Evolutionary conservation across 139 green algal species (phyloP).

Genomic region (Penium margaritaceum): DNA sequence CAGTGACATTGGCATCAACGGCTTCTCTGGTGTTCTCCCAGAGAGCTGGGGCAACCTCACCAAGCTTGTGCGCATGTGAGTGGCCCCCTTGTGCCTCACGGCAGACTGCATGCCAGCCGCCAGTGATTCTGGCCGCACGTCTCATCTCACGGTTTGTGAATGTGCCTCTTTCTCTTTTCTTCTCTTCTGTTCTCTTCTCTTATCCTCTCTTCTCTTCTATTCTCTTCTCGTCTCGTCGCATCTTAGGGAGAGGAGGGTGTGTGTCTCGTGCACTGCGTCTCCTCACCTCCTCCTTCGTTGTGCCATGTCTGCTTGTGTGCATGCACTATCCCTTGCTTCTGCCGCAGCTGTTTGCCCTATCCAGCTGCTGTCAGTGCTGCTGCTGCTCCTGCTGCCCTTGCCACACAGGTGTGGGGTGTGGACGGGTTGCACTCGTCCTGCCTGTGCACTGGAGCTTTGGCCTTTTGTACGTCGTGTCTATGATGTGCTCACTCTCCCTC

Average conservation of each 20-base stretch:
- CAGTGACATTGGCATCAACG: slow-evolving; percentile 24
- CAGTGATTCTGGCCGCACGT: too few relatives aligned
- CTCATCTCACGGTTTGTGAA: background rate
- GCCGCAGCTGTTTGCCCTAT: too few relatives aligned
- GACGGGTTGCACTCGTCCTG: background rate
- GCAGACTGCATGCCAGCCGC: too few relatives aligned
- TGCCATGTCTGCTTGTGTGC: too few relatives aligned
- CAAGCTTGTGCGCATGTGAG: slow-evolving; percentile 21
- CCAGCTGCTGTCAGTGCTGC: slow-evolving; percentile 12
- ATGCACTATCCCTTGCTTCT: too few relatives aligned
- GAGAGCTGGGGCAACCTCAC: slow-evolving; percentile 4
- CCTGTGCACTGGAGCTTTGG: background rate
- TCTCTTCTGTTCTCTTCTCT: background rate
- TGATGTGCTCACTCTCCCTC: background rate
- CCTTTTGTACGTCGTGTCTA: too few relatives aligned
- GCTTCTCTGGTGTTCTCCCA: slow-evolving; percentile 3
- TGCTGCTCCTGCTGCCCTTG: too few relatives aligned
- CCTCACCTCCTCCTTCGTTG: too few relatives aligned
- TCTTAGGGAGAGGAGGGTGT: too few relatives aligned
- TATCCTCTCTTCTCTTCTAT: too few relatives aligned
- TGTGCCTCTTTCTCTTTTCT: background rate
- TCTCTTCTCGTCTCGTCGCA: too few relatives aligned
- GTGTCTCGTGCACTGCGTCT: too few relatives aligned
- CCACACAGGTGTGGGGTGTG: background rate
- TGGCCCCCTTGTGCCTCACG: background rate